Evolutionary conservation across 139 green algal species (phyloP).

Genomic region (Chlorella sp.): DNA sequence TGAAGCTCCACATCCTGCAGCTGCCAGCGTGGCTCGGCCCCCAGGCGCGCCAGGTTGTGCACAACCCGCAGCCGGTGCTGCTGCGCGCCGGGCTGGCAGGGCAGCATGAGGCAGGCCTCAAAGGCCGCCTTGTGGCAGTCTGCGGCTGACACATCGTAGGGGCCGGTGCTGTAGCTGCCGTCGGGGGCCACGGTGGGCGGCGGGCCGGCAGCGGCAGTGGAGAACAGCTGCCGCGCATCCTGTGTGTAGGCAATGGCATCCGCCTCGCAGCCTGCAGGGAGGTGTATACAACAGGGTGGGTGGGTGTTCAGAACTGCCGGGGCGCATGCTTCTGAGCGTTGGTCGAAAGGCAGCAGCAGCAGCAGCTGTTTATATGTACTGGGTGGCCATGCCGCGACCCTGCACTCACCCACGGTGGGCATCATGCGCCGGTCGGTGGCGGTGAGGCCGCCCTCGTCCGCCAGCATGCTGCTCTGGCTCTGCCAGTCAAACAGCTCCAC

Average conservation of each 20-base stretch:
- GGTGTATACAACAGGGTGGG: no score
- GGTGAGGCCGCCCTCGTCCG: constrained; percentile 1
- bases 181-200: constrained; percentile 8
- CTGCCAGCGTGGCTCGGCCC: constrained; percentile 41
- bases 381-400: no score
- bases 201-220: not conserved
- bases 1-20: constrained; percentile 52
- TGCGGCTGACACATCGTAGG: constrained; percentile 7
- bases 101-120: constrained; percentile 38
- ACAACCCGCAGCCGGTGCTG: constrained; percentile 49
- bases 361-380: no score
- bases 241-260: constrained; percentile 68
- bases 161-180: constrained; percentile 45
- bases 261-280: constrained; percentile 70
- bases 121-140: not conserved
- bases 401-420: constrained; percentile 66
- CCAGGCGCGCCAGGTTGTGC: constrained; percentile 51
- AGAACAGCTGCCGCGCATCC: constrained; percentile 28
- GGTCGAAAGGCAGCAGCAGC: no score
- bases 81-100: not conserved
- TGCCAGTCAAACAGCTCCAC: constrained; percentile 83
- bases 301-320: no score
- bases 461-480: constrained; percentile 69
- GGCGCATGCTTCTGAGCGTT: no score
- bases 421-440: constrained; percentile 67